phyloP scores from a whole-genome alignment of 108 stramenopile genomes.

The Phaeodactylum tricornutum region DNA sequence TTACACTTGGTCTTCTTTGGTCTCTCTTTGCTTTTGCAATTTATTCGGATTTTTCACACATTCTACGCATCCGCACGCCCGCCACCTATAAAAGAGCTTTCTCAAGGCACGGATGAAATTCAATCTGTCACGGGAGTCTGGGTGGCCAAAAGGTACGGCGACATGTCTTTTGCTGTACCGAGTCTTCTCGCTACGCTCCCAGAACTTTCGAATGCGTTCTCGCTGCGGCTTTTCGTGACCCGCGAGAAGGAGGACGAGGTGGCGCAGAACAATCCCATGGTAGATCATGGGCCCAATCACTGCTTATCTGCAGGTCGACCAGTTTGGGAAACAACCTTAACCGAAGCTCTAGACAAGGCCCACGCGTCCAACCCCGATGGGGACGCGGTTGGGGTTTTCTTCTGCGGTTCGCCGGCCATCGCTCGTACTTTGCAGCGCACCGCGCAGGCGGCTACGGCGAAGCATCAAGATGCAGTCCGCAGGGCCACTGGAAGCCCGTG shows the following conservation, averaged over 20 bases:
- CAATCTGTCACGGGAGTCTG: slow-evolving; percentile 1
- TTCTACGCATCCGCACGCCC: slow-evolving; percentile 4
- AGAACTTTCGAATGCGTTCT: neutral
- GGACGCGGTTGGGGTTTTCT: slow-evolving; percentile 6
- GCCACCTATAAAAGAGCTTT: neutral
- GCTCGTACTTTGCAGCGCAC: slow-evolving; percentile 3
- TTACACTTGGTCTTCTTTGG: slow-evolving; percentile 9
- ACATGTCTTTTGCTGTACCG: neutral
- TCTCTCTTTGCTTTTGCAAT: slow-evolving; percentile 7
- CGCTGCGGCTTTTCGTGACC: neutral
- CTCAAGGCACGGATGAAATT: neutral
- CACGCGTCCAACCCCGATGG: slow-evolving; percentile 6
- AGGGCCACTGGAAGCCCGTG: no score
- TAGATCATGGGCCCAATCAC: neutral
- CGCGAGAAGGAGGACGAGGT: neutral
- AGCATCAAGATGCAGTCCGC: no score
- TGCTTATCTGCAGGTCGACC: neutral
- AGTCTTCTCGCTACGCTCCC: neutral
- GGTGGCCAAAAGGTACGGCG: neutral
- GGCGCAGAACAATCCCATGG: neutral
- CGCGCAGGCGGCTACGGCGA: no score
- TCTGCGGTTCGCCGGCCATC: slow-evolving; percentile 25
- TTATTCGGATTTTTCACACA: slow-evolving; percentile 16
- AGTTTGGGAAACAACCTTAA: neutral
- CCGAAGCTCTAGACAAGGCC: neutral